phyloP scores from a whole-genome alignment of 1,139 yeast species.

The Debaryomyces udenii region DNA sequence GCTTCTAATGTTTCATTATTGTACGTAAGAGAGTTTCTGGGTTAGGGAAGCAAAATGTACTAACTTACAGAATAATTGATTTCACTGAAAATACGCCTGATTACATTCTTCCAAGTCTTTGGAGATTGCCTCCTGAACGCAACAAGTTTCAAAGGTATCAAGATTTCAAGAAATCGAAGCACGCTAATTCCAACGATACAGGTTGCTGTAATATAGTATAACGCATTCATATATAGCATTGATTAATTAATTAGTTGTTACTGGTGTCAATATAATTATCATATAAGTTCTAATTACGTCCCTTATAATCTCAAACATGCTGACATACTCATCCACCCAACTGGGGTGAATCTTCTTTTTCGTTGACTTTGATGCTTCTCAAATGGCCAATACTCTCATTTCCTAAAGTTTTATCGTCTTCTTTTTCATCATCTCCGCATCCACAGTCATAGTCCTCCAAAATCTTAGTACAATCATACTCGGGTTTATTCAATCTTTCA shows the following conservation, averaged over 20 bases:
- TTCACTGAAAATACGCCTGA: slow-evolving; percentile 54
- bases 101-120: slow-evolving; percentile 53
- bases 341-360: slow-evolving; percentile 39
- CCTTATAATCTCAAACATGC: neutral
- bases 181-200: slow-evolving; percentile 15
- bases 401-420: slow-evolving; percentile 41
- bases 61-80: slow-evolving; percentile 37
- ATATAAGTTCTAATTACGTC: no score
- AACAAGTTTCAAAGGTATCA: slow-evolving; percentile 46
- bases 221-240: slow-evolving; percentile 7
- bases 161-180: slow-evolving; percentile 19
- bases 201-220: slow-evolving; percentile 53
- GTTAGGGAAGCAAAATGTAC: slow-evolving; percentile 10
- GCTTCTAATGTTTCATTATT: slow-evolving; percentile 67
- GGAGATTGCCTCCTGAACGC: slow-evolving; percentile 51
- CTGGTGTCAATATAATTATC: neutral
- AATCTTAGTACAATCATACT: slow-evolving; percentile 81
- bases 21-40: slow-evolving; percentile 24
- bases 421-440: slow-evolving; percentile 75
- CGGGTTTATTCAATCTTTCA: slow-evolving; percentile 64
- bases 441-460: slow-evolving; percentile 95
- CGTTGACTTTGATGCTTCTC: slow-evolving; percentile 46
- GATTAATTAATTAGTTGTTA: slow-evolving; percentile 1
- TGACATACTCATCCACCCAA: slow-evolving; percentile 35
- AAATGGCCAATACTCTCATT: slow-evolving; percentile 43